These are phyloP conservation scores for Botryosphaeria agaves DNA, from an alignment of 2,329 filamentous ascomycete species.

Conservation along the genomic window DNA sequence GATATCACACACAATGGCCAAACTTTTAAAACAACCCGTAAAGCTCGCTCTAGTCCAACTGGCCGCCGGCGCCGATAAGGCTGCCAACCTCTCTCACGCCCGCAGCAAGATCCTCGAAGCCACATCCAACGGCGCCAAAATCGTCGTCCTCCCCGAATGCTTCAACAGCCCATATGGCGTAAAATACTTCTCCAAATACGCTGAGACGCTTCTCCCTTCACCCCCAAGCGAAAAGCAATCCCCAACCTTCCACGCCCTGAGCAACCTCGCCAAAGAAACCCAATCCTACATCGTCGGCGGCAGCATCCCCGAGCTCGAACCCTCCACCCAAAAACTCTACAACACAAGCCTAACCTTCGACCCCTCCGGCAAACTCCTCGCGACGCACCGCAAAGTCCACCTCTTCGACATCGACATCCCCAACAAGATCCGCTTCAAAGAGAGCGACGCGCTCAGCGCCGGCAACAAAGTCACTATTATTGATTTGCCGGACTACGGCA, in stretches of 20 bases:
- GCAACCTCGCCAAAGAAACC: slow-evolving; percentile 61
- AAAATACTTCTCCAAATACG: slow-evolving; percentile 79
- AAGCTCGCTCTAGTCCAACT: slow-evolving; percentile 73
- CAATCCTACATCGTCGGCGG: slow-evolving; percentile 74
- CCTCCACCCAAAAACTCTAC: slow-evolving; percentile 54
- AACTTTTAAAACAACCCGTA: slow-evolving; percentile 55
- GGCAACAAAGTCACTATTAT: slow-evolving; percentile 76
- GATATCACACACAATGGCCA: slow-evolving; percentile 22
- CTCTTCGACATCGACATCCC: slow-evolving; percentile 97
- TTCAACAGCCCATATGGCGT: slow-evolving; percentile 98
- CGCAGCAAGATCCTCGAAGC: slow-evolving; percentile 71
- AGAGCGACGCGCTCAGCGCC: slow-evolving; percentile 74
- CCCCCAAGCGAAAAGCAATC: slow-evolving; percentile 54
- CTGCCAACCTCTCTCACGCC: slow-evolving; percentile 65
- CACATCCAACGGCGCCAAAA: slow-evolving; percentile 54
- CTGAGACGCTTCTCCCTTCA: slow-evolving; percentile 68
- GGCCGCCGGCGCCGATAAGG: slow-evolving; percentile 59
- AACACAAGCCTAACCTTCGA: slow-evolving; percentile 81
- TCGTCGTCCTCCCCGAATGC: slow-evolving; percentile 91
- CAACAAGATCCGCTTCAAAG: slow-evolving; percentile 78
- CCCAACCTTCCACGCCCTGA: slow-evolving; percentile 74
- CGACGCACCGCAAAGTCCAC: slow-evolving; percentile 82
- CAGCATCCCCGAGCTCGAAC: slow-evolving; percentile 72
- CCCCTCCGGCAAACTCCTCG: slow-evolving; percentile 63
- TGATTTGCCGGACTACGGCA: slow-evolving; percentile 76